Base-by-base conservation (phyloP, 176 grass and related monocot genomes). In the Elymus sibiricus region DNA sequence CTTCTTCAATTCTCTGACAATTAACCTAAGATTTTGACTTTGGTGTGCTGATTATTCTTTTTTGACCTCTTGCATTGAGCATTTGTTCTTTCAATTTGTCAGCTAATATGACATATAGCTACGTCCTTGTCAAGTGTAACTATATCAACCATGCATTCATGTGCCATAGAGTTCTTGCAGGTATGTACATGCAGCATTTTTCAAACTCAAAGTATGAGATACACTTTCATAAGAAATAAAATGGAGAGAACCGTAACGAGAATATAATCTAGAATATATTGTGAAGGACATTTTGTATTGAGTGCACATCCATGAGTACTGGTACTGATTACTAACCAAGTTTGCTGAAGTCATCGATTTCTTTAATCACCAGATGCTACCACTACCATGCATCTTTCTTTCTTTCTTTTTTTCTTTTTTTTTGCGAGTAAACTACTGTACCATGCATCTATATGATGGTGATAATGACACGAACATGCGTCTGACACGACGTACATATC, bases 131-230 rank as follows among this genome's bases (percentile, higher is more conserved):
- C 49, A 77, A 55, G 14, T 53, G 39, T 64, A 83, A 73, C 60
- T 10, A 83, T 83, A 43, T 66, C 55, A 22, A 70, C 16, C 51
- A 64, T 67, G 28, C 84, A 65, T 58, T 22, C 84, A 65, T 73
- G 55, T 83, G 55, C 22, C 79, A 32, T 55, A 82, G 22, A 71
- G 25, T 10, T 74, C 7, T 44, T 78, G 61, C 47, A 22, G 60
- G 19, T n/a, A 75, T 76, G n/a, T 47, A 79, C 29, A n/a, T 39
- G 29, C 83, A 83, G 59, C 80, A 90, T 87, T 72, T 90, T 84
- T 64, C 28, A 84, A 87, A 75, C 79, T 62, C 56, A 26, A 66
- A 65, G 13, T 32, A 86, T 73, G 29, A 51, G 16, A 47, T 58
- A 44, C 87, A 90, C 34, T 47, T 58, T 46, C 27, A 17, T 5